phyloP scores from a whole-genome alignment of 768 basidiomycete genomes.

The Lactarius deliciosus region DNA sequence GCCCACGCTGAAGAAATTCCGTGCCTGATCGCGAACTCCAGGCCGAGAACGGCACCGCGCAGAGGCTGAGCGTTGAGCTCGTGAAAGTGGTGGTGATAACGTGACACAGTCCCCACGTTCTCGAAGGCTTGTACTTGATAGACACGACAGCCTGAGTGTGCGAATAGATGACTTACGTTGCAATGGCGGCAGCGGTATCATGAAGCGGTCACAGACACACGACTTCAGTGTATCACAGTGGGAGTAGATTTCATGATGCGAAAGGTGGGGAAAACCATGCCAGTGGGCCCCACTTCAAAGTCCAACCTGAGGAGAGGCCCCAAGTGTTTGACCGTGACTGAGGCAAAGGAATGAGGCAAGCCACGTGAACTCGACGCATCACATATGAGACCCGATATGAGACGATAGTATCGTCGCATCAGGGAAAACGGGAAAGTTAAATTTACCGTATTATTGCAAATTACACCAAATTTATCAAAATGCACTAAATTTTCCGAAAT shows the following conservation, averaged over 20 bases:
- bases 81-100: neutral
- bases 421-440: too few relatives aligned
- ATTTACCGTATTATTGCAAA: too few relatives aligned
- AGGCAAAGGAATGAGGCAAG: neutral
- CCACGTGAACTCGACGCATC: neutral
- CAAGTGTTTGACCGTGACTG: neutral
- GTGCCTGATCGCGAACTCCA: neutral
- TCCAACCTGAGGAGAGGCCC: neutral
- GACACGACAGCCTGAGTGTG: neutral
- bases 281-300: conserved; percentile 1
- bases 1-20: neutral
- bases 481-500: too few relatives aligned
- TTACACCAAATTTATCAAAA: too few relatives aligned
- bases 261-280: neutral
- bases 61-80: neutral
- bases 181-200: neutral
- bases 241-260: neutral
- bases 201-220: neutral
- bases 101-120: neutral
- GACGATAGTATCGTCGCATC: too few relatives aligned
- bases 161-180: neutral
- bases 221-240: neutral
- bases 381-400: neutral
- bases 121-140: neutral
- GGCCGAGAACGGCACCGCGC: neutral